phyloP scores from a whole-genome alignment of 768 basidiomycete species.

The Panellus pusillus region DNA sequence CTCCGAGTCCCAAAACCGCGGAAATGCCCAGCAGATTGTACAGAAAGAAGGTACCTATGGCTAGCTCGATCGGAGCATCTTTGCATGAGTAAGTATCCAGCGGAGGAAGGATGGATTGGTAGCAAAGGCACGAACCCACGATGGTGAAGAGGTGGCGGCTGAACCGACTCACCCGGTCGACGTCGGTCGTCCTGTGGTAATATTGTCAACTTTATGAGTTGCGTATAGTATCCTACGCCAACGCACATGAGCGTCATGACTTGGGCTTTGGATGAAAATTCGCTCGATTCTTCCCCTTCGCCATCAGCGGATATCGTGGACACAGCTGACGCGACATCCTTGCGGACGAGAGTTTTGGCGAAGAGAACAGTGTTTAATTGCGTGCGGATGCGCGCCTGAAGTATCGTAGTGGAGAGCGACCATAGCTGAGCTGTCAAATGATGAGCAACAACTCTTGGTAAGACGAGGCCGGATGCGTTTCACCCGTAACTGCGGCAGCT shows the following conservation, averaged over 20 bases:
- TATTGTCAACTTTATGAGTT: neutral
- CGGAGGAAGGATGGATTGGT: neutral
- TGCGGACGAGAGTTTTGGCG: slow-evolving; percentile 1
- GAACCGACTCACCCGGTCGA: slow-evolving; percentile 85
- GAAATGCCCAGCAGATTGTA: slow-evolving; percentile 78
- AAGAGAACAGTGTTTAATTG: neutral
- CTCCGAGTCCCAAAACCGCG: slow-evolving; percentile 76
- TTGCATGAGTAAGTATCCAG: neutral
- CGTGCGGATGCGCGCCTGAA: neutral
- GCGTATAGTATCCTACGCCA: no score
- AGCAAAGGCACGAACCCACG: slow-evolving; percentile 47
- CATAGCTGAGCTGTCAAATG: slow-evolving; percentile 30
- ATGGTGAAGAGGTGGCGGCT: slow-evolving; percentile 72
- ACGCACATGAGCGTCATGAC: slow-evolving; percentile 81
- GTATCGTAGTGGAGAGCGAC: neutral
- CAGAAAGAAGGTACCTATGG: slow-evolving; percentile 71
- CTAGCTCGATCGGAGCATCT: slow-evolving; percentile 79
- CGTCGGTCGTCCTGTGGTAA: slow-evolving; percentile 69
- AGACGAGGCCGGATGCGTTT: no score
- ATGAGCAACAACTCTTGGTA: no score
- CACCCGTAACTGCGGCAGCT: no score
- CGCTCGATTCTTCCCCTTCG: slow-evolving; percentile 47
- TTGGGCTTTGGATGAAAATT: slow-evolving; percentile 68
- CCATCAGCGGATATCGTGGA: neutral
- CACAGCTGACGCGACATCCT: neutral